phyloP scores from a whole-genome alignment of 1,284 basidiomycete genomes.

The Sporisorium scitamineum region DNA sequence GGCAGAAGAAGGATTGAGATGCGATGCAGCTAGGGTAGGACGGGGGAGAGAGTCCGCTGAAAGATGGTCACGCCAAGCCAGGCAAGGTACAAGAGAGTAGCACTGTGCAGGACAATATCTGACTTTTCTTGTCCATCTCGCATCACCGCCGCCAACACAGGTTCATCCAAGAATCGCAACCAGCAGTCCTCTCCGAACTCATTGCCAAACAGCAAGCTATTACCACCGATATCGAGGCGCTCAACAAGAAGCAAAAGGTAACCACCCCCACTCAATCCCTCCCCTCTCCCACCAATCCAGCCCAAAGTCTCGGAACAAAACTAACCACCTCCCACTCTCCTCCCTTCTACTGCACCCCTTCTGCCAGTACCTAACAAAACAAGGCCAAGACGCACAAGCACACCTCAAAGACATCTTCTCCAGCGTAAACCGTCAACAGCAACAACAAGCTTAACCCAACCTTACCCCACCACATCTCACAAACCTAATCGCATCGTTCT shows the following conservation, averaged over 20 bases:
- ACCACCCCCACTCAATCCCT: background rate
- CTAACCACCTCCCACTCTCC: background rate
- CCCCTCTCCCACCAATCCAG: background rate
- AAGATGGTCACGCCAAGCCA: too few relatives aligned
- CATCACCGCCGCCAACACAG: constrained; percentile 1
- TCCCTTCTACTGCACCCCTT: constrained; percentile 1
- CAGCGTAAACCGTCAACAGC: constrained; percentile 43
- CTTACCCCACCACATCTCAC: background rate
- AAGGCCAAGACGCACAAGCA: constrained; percentile 44
- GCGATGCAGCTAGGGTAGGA: too few relatives aligned
- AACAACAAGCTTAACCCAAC: background rate
- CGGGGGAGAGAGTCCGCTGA: too few relatives aligned
- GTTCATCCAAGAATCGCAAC: constrained; percentile 42
- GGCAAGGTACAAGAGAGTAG: too few relatives aligned
- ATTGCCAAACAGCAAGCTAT: constrained; percentile 22
- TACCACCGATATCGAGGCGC: constrained; percentile 24
- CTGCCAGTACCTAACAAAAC: constrained; percentile 46
- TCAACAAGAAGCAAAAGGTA: constrained; percentile 36
- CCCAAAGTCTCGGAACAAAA: too few relatives aligned
- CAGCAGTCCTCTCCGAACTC: constrained; percentile 22
- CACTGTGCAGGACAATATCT: too few relatives aligned
- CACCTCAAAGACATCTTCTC: constrained; percentile 52
- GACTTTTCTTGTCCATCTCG: too few relatives aligned
- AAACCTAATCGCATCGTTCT: background rate
- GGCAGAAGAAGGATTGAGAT: background rate